Percentiles rank a stretch among this genome's conserved stretches.
Conservation (phyloP, 2,329 filamentous ascomycete genomes). For the Sphaerulina vaccinii region DNA sequence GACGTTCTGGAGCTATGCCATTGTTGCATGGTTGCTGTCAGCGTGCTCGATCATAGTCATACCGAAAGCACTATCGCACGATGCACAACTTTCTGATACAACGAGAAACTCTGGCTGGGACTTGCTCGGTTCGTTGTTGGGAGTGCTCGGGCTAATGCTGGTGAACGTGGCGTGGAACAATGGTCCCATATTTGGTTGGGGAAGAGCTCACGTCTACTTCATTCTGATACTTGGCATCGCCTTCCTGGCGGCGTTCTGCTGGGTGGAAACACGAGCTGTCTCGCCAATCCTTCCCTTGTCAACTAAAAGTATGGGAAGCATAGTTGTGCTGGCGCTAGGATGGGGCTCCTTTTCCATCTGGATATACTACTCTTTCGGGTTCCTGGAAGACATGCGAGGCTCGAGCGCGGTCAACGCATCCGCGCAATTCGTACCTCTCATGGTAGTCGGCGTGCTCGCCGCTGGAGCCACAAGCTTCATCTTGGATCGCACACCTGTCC, state of each 20-base stretch:
- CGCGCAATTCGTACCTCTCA: conserved; percentile 37
- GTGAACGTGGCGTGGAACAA: conserved; percentile 38
- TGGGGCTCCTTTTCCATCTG: conserved; percentile 39
- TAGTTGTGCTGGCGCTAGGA: conserved; percentile 33
- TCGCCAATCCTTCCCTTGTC: conserved; percentile 31
- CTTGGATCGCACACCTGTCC: conserved; percentile 40
- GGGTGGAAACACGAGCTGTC: conserved; percentile 30
- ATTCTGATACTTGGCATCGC: conserved; percentile 34
- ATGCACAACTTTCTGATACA: conserved; percentile 22
- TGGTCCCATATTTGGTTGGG: conserved; percentile 36
- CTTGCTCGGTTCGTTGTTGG: conserved; percentile 30
- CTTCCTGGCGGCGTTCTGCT: conserved; percentile 32
- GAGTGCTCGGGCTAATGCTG: conserved; percentile 34
- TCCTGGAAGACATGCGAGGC: conserved; percentile 36
- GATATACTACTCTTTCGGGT: conserved; percentile 36
- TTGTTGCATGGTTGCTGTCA: conserved; percentile 29
- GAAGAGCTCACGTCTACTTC: conserved; percentile 31
- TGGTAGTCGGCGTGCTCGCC: conserved; percentile 39
- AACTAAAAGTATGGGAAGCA: conserved; percentile 29
- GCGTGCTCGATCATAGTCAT: conserved; percentile 31
- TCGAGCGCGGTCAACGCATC: conserved; percentile 36
- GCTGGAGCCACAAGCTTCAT: conserved; percentile 40
- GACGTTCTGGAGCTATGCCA: conserved; percentile 35
- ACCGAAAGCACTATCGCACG: conserved; percentile 25
- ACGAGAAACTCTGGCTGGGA: conserved; percentile 26